A percentile compares a stretch with the other conserved stretches of the same genome.
Conservation (phyloP, 73 alveolate genomes). For the Paraurostyla sp. region DNA sequence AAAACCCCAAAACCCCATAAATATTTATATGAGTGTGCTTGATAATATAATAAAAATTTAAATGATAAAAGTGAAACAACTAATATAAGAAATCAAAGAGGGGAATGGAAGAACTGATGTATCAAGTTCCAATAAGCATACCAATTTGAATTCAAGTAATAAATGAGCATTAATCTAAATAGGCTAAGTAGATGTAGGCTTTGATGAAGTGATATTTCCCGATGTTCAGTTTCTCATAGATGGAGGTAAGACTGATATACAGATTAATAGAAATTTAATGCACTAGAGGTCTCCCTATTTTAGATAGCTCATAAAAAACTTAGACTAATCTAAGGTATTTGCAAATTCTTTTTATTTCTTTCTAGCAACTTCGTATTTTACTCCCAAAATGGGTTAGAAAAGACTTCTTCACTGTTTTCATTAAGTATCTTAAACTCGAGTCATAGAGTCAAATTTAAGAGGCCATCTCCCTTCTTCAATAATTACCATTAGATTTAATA, state of each 20-base stretch:
- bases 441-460: not conserved
- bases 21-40: too few species aligned
- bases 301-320: not conserved
- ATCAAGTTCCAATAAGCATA: not conserved
- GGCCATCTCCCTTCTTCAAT: not conserved
- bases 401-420: not conserved
- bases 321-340: constrained; percentile 39
- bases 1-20: too few species aligned
- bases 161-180: not conserved
- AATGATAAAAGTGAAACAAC: constrained; percentile 52
- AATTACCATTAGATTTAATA: not conserved
- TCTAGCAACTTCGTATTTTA: constrained; percentile 41
- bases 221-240: constrained; percentile 3
- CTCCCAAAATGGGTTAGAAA: constrained; percentile 51
- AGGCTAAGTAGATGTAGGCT: not conserved
- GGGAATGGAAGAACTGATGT: not conserved
- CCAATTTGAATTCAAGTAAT: not conserved
- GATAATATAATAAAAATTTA: too few species aligned
- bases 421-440: not conserved
- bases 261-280: constrained; percentile 33
- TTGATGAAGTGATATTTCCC: constrained; percentile 13
- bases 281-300: constrained; percentile 45
- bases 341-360: not conserved
- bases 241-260: constrained; percentile 11
- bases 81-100: constrained; percentile 44